These are phyloP conservation scores for Amphicarpaea edgeworthii DNA, from an alignment of 306 rosid genomes.

Conservation along the genomic window DNA sequence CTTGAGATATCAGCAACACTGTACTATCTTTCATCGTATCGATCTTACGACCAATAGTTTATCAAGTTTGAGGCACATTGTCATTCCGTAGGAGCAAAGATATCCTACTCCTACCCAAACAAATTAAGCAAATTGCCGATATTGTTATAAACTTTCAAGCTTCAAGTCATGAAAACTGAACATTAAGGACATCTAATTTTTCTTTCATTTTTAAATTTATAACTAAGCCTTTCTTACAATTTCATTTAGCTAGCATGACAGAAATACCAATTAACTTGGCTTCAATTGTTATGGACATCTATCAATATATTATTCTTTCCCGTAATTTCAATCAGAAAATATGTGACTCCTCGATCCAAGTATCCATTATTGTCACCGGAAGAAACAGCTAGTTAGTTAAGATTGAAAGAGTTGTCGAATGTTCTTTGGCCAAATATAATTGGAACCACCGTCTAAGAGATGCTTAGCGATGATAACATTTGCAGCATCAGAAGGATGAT, in stretches of 20 bases:
- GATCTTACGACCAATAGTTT: no score
- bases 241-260: no score
- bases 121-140: neutral
- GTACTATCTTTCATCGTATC: no score
- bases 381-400: slow-evolving; percentile 29
- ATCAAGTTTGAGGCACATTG: no score
- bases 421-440: slow-evolving; percentile 61
- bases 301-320: neutral
- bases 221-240: no score
- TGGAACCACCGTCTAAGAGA: slow-evolving; percentile 56
- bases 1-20: no score
- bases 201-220: neutral
- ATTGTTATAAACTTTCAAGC: neutral
- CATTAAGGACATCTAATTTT: neutral
- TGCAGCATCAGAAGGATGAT: slow-evolving; percentile 74
- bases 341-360: neutral
- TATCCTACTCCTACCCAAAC: no score
- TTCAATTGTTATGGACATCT: neutral
- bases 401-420: slow-evolving; percentile 49
- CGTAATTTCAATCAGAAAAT: neutral
- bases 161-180: neutral
- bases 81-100: no score
- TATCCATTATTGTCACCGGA: neutral
- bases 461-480: slow-evolving; percentile 61
- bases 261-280: neutral